phyloP scores from a whole-genome alignment of 78 protist genomes.

The Dictyostelium citrinum region DNA sequence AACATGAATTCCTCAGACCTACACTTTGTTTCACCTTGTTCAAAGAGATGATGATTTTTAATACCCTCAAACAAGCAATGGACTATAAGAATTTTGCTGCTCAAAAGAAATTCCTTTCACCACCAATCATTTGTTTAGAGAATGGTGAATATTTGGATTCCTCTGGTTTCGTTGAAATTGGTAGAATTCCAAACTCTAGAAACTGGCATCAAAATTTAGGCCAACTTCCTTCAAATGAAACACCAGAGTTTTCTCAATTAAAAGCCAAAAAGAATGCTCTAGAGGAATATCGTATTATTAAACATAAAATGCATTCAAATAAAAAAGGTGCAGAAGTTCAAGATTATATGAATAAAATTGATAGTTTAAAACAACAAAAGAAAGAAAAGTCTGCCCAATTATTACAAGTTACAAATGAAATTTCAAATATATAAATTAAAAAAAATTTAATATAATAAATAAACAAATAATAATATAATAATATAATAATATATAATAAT shows the following conservation, averaged over 20 bases:
- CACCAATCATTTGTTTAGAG: slow-evolving; percentile 31
- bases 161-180: slow-evolving; percentile 65
- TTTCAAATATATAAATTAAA: background rate
- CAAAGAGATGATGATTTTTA: slow-evolving; percentile 45
- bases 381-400: background rate
- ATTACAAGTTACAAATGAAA: background rate
- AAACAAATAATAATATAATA: background rate
- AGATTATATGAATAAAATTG: background rate
- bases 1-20: slow-evolving; percentile 48
- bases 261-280: background rate
- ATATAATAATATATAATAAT: background rate
- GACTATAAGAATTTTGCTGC: background rate
- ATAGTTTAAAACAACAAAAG: background rate
- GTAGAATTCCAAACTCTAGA: background rate
- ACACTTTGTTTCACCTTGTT: slow-evolving; percentile 49
- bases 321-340: background rate
- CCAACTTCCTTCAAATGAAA: slow-evolving; percentile 46
- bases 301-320: background rate
- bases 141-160: slow-evolving; percentile 38
- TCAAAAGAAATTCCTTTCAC: background rate
- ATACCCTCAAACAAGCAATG: slow-evolving; percentile 16
- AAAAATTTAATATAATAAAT: background rate
- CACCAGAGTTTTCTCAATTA: background rate
- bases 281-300: background rate
- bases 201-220: slow-evolving; percentile 1